Percentiles rank a stretch among this genome's conserved stretches.
phyloP scores from a whole-genome alignment of 148 eudicot genomes.

The Talinum fruticosum region DNA sequence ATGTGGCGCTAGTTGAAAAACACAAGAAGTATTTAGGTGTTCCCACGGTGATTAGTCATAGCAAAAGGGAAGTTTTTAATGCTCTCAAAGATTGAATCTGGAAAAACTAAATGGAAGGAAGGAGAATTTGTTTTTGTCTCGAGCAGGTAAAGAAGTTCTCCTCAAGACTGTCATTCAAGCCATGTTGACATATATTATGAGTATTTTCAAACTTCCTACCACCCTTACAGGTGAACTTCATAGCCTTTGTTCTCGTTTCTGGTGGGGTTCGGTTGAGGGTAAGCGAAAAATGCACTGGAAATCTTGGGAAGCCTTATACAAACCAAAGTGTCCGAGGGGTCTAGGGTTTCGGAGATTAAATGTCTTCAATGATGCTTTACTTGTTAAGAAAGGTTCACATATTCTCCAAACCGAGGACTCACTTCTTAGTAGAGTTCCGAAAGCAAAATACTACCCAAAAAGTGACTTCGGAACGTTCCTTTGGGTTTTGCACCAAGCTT shows the following conservation, averaged over 20 bases:
- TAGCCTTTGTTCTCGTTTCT: neutral
- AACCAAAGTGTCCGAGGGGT: too few species aligned
- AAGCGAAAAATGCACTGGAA: too few species aligned
- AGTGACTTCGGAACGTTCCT: too few species aligned
- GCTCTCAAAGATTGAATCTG: neutral
- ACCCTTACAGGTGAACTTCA: neutral
- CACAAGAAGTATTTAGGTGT: neutral
- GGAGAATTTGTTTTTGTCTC: neutral
- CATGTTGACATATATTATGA: neutral
- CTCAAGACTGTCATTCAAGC: neutral
- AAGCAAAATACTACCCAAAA: too few species aligned
- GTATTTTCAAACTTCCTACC: neutral
- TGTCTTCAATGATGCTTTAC: too few species aligned
- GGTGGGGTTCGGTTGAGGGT: too few species aligned
- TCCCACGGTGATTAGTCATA: neutral
- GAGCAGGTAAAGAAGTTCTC: neutral
- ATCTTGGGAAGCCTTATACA: too few species aligned
- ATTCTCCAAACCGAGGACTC: too few species aligned
- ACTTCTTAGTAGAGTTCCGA: too few species aligned
- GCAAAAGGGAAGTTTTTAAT: neutral
- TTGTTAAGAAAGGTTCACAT: too few species aligned
- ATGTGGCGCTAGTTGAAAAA: neutral
- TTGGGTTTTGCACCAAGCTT: too few species aligned
- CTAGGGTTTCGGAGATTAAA: too few species aligned
- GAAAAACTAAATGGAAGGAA: neutral